Percentiles rank a stretch among this genome's conserved stretches.
phyloP scores from a whole-genome alignment of 768 basidiomycete species.

The Cyathus striatus region DNA sequence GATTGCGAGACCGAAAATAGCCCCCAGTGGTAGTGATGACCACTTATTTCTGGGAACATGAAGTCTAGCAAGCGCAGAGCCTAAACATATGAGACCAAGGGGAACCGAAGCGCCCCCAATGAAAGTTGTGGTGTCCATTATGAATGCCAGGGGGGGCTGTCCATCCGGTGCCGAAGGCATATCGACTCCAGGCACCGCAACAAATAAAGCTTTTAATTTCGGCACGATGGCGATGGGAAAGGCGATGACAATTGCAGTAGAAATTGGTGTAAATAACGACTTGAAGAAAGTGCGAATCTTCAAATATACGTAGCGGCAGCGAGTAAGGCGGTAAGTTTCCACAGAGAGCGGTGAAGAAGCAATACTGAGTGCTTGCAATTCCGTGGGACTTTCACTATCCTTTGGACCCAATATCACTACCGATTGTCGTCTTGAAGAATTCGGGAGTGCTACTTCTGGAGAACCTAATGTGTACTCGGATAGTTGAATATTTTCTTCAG shows the following conservation, averaged over 20 bases:
- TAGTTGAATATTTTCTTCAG: constrained; percentile 11
- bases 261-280: constrained; percentile 40
- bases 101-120: constrained; percentile 63
- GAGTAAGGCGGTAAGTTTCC: neutral
- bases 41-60: constrained; percentile 43
- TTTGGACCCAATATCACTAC: neutral
- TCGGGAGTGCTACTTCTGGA: constrained; percentile 8
- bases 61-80: constrained; percentile 57
- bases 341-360: neutral
- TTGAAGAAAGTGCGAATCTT: constrained; percentile 19
- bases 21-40: constrained; percentile 38
- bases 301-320: neutral
- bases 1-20: constrained; percentile 47
- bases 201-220: constrained; percentile 57
- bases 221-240: constrained; percentile 54
- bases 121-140: constrained; percentile 53
- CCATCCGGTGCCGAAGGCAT: constrained; percentile 60
- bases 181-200: constrained; percentile 33
- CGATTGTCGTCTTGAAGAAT: constrained; percentile 6
- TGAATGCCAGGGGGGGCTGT: constrained; percentile 57
- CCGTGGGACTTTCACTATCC: neutral
- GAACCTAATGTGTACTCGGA: constrained; percentile 8
- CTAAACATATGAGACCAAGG: constrained; percentile 55
- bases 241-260: constrained; percentile 46
- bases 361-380: neutral